Conservation (phyloP, 495 filamentous ascomycete species). For the Penicillium macrosclerotiorum region DNA sequence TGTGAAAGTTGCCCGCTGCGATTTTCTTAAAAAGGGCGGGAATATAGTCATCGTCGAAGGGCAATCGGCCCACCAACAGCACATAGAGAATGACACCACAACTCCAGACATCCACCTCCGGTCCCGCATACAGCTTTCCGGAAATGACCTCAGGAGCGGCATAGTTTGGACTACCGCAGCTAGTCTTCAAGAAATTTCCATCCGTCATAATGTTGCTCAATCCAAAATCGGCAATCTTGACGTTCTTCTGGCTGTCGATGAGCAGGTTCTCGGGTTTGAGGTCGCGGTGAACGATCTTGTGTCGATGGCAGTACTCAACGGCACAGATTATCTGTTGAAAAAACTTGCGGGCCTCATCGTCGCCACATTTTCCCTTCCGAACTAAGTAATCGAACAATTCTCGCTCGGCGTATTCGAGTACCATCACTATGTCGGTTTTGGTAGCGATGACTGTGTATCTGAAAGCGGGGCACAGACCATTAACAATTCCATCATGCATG, state of each 20-base stretch:
- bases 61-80: slow-evolving; percentile 82
- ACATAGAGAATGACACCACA: slow-evolving; percentile 98
- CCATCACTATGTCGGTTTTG: slow-evolving; percentile 93
- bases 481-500: too few relatives aligned
- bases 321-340: slow-evolving; percentile 99
- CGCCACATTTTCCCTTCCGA: slow-evolving; percentile 80
- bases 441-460: slow-evolving; percentile 97
- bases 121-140: slow-evolving; percentile 94
- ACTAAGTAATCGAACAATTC: slow-evolving; percentile 98
- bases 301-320: slow-evolving; percentile 97
- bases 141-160: slow-evolving; percentile 97
- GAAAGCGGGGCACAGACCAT: slow-evolving; percentile 14
- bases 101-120: slow-evolving; percentile 99
- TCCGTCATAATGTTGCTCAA: slow-evolving; percentile 99
- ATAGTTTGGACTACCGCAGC: slow-evolving; percentile 97
- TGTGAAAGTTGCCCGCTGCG: slow-evolving; percentile 81
- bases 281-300: slow-evolving; percentile 98
- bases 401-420: slow-evolving; percentile 93
- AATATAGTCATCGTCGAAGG: slow-evolving; percentile 97
- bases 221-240: slow-evolving; percentile 98
- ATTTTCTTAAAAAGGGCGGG: slow-evolving; percentile 85
- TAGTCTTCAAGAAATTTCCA: slow-evolving; percentile 97
- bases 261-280: slow-evolving; percentile 96
- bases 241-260: slow-evolving; percentile 89
- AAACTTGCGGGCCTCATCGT: slow-evolving; percentile 88